Conservation (phyloP, 2,329 filamentous ascomycete genomes). For the Stachybotrys chartarum region DNA sequence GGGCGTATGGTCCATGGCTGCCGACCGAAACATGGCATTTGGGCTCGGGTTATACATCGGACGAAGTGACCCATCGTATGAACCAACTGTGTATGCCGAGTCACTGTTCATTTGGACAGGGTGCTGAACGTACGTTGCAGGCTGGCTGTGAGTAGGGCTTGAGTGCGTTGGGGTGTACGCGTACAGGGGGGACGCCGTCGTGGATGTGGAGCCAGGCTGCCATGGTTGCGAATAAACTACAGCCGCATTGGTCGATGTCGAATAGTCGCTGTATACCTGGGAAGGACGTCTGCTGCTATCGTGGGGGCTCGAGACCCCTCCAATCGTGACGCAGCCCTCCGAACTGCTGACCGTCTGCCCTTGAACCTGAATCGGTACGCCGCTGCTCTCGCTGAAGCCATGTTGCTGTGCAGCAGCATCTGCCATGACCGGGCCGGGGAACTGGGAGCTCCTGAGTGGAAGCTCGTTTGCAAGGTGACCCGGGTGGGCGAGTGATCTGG, state of each 20-base stretch:
- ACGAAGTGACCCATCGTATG: conserved; percentile 26
- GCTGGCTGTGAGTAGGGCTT: conserved; percentile 12
- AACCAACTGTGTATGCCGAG: conserved; percentile 23
- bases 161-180: conserved; percentile 34
- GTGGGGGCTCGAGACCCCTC: conserved; percentile 38
- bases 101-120: conserved; percentile 22
- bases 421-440: conserved; percentile 31
- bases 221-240: conserved; percentile 35
- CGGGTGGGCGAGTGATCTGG: conserved; percentile 21
- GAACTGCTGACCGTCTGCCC: conserved; percentile 22
- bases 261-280: conserved; percentile 36
- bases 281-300: conserved; percentile 39
- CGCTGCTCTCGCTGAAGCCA: conserved; percentile 29
- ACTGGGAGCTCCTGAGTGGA: conserved; percentile 33
- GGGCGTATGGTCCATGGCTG: conserved; percentile 19
- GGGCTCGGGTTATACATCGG: conserved; percentile 22
- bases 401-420: conserved; percentile 31
- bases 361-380: conserved; percentile 26
- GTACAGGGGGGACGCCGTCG: conserved; percentile 36
- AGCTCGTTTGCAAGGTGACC: conserved; percentile 34
- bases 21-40: conserved; percentile 23
- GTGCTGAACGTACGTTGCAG: conserved; percentile 21
- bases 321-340: conserved; percentile 30
- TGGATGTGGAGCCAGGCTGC: conserved; percentile 34
- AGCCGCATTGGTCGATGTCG: conserved; percentile 22